phyloP scores from a whole-genome alignment of 1,139 yeast species.

The Suhomyces bokatorum region DNA sequence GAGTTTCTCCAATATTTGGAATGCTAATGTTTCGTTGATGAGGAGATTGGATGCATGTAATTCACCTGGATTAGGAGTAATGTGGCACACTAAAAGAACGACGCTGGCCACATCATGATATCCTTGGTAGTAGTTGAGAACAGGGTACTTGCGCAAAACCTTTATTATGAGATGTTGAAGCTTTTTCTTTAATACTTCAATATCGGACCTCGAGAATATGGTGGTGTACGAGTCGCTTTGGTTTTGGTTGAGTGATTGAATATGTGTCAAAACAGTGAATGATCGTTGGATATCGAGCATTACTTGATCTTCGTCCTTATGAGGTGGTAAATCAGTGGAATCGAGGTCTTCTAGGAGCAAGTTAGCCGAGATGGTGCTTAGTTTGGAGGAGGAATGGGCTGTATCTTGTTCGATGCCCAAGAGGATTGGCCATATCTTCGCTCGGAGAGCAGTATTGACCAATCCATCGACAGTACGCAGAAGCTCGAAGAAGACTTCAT shows the following conservation, averaged over 20 bases:
- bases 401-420: conserved; percentile 22
- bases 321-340: conserved; percentile 41
- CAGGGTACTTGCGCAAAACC: conserved; percentile 61
- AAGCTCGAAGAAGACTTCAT: conserved; percentile 20
- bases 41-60: conserved; percentile 11
- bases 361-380: conserved; percentile 7
- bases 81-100: conserved; percentile 53
- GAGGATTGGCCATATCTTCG: conserved; percentile 50
- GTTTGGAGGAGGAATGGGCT: conserved; percentile 6
- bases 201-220: conserved; percentile 35
- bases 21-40: conserved; percentile 38
- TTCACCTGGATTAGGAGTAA: not conserved
- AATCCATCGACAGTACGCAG: conserved; percentile 53
- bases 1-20: conserved; percentile 54
- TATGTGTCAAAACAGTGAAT: conserved; percentile 46
- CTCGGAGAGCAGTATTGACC: conserved; percentile 40
- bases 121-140: conserved; percentile 83
- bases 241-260: conserved; percentile 24
- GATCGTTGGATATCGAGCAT: conserved; percentile 74
- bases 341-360: conserved; percentile 25
- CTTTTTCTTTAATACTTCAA: conserved; percentile 37
- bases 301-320: conserved; percentile 79
- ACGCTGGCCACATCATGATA: conserved; percentile 84
- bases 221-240: conserved; percentile 34
- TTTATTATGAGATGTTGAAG: conserved; percentile 52